Evolutionary conservation across 2,329 filamentous ascomycete genomes (phyloP), one percentile per base, ranked within the genome.

Genomic region (Exophiala viscosa): DNA sequence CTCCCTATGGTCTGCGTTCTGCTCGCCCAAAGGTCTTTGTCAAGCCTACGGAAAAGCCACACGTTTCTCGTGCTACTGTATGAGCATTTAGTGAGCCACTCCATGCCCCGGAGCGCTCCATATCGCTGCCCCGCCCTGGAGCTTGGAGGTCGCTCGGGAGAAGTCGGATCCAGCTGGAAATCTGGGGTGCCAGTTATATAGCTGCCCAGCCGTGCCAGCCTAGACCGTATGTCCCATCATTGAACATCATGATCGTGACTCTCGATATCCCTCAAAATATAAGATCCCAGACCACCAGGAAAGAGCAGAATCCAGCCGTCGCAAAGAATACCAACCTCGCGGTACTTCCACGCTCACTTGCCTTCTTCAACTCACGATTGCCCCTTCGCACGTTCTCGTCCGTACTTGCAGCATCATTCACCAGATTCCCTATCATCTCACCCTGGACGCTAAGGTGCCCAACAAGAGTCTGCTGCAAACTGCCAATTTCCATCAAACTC

Each of bases 301-400:
- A 87, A 20, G 83, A 77, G 69, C 88, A 90, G 45, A 93, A 70
- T 1, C 86, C 84, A 52, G 85, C 84, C 3, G 87, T 87, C n/a
- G 84, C 86, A 68, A 87, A 91, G 63, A 92, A 92, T 0, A 90
- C 88, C 62, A 85, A 84, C 66, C 85, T 83, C 28, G 88, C 88
- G 39, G 85, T 79, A 70, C 87, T 90, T 35, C 81, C 78, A 60
- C 84, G 77, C 66, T 88, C 79, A 1, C 81, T 84, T 23, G 92
- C 93, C 65, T 86, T 84, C 73, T 93, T 93, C 47, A 99, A 76
- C 75, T 97, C 86, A 71, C 87, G 88, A 73, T 99, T 99, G 14
- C 92, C 93, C 52, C 84, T 84, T 11, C 87, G 87, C 45, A 99
- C 83, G 65, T 97, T 96, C 66, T 92, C 87, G 20, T 85, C 83